phyloP scores from a whole-genome alignment of 139 green algal genomes.

The Axilococcus clingmanii region DNA sequence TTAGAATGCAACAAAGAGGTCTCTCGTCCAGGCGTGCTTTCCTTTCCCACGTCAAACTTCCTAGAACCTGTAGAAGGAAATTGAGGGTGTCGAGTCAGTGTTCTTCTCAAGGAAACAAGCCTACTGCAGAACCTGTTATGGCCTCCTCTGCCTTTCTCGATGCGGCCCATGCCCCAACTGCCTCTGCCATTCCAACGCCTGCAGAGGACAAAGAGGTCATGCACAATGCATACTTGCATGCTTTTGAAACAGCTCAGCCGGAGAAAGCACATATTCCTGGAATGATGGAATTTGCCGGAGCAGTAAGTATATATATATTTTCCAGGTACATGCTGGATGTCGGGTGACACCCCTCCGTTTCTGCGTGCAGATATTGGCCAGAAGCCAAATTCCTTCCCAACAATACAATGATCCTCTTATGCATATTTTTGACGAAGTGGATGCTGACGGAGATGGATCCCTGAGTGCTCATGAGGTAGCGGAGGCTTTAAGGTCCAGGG shows the following conservation, averaged over 20 bases:
- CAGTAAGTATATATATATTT: no score
- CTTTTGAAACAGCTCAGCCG: slow-evolving; percentile 23
- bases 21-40: no score
- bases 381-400: slow-evolving; percentile 22
- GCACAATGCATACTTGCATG: slow-evolving; percentile 21
- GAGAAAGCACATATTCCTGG: slow-evolving; percentile 13
- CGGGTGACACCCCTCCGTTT: neutral
- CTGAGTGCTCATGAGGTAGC: slow-evolving; percentile 27
- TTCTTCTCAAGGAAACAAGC: no score
- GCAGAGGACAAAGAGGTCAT: slow-evolving; percentile 26
- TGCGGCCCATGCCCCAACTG: neutral
- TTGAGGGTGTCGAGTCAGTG: no score
- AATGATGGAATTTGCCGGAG: slow-evolving; percentile 39
- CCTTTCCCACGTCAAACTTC: no score
- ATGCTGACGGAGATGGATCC: slow-evolving; percentile 17
- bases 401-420: slow-evolving; percentile 22
- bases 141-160: no score
- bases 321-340: no score
- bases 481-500: slow-evolving; percentile 18
- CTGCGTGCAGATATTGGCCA: slow-evolving; percentile 27
- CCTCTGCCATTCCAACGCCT: slow-evolving; percentile 1
- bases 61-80: no score
- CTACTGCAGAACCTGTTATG: no score
- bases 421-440: slow-evolving; percentile 41
- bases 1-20: no score